Base-by-base conservation (phyloP, 805 yeast genomes). In the Debaryomyces tyrocola region DNA sequence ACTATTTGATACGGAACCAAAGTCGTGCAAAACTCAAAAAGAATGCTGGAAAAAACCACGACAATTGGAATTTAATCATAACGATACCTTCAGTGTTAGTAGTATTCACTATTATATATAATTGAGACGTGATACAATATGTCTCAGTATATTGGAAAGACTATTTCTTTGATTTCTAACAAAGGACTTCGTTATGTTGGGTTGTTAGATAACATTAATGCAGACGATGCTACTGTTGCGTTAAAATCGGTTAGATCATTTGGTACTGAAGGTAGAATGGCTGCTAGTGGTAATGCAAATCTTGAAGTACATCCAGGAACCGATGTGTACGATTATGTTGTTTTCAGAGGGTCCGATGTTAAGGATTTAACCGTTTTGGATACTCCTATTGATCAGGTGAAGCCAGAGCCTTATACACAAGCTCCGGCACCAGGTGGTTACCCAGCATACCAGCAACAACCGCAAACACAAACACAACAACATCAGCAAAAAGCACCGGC, bases 81-180 rank as follows among this genome's bases (percentile, higher is more conserved):
- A 17, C 18, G 18, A 17, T 17, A 17, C 18, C 18, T 17, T 17
- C 18, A 4, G 18, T 17, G 4, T 17, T 17, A 4, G 3, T 17
- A 17, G 18, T 2, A 17, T 2, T 24, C 27, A 24, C 27, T 24
- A 9, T 9, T 24, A 11, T 4, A 31, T 14, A 31, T 31, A 31
- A 31, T 31, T 31, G 34, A 6, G 34, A 31, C 17, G 17, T 27
- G 33, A 24, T 33, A 17, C 12, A 47, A 15, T 18, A 94, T 94
- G 98, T 85, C 97, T 39, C 90, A 90, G 61, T 91, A 85, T 67
- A 87, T 90, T 55, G 98, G 98, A 8, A 89, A 89, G 64, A 85
- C 92, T 43, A 89, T 90, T 56, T 83, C 94, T 20, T 75, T 90
- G 63, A 79, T 87, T 52, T 85, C 95, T 48, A 82, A 80, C 61